phyloP scores from a whole-genome alignment of 2,329 filamentous ascomycete species.

The Clarireedia paspali region DNA sequence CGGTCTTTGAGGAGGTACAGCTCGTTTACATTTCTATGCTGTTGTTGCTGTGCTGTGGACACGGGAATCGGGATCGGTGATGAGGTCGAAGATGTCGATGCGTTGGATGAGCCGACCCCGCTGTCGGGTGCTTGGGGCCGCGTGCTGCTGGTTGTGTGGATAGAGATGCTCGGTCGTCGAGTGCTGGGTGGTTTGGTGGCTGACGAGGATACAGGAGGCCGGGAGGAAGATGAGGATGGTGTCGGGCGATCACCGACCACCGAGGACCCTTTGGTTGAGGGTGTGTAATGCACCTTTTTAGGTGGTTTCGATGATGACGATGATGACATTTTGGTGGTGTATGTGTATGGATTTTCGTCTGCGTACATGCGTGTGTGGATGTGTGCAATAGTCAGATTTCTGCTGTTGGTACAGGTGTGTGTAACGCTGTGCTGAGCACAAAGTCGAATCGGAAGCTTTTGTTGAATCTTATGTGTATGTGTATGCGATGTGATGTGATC shows the following conservation, averaged over 20 bases:
- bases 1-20: slow-evolving; percentile 5
- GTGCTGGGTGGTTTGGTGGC: neutral
- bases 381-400: neutral
- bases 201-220: neutral
- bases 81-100: neutral
- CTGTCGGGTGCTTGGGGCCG: neutral
- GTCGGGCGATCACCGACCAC: neutral
- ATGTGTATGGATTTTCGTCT: neutral
- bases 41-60: too few species aligned
- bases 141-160: neutral
- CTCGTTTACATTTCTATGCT: neutral
- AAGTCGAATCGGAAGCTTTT: neutral
- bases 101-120: slow-evolving; percentile 1
- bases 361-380: neutral
- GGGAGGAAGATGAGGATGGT: neutral
- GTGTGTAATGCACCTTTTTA: slow-evolving; percentile 7
- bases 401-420: neutral
- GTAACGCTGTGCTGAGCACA: neutral
- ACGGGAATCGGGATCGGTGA: neutral
- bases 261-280: slow-evolving; percentile 4
- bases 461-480: neutral
- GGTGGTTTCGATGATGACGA: slow-evolving; percentile 2
- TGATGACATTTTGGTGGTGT: neutral
- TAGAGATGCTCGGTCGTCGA: neutral
- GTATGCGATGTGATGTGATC: too few species aligned